These are phyloP conservation scores for Paraglomus occultum DNA, from an alignment of 192 early-diverging fungal genomes.

Conservation along the genomic window DNA sequence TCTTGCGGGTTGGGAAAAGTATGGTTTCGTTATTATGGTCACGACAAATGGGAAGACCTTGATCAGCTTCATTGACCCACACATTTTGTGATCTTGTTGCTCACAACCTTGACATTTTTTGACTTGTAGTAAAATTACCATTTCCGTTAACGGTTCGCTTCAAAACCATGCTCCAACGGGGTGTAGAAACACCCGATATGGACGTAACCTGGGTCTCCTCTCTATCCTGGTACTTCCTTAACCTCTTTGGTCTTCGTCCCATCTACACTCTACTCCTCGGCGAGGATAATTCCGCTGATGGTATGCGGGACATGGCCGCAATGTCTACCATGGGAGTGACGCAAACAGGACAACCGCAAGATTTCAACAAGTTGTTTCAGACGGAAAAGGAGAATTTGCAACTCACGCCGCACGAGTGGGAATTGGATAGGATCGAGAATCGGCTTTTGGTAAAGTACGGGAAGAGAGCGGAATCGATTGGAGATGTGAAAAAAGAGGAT, in stretches of 20 bases:
- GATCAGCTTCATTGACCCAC: background rate
- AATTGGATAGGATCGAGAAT: conserved; percentile 76
- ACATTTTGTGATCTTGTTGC: background rate
- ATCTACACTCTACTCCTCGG: conserved; percentile 92
- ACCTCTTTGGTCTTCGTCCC: conserved; percentile 90
- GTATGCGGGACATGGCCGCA: conserved; percentile 86
- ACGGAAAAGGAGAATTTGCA: conserved; percentile 85
- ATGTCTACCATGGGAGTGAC: conserved; percentile 82
- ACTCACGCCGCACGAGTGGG: conserved; percentile 79
- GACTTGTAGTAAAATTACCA: conserved; percentile 80
- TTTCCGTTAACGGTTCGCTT: conserved; percentile 96
- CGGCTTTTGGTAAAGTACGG: conserved; percentile 78
- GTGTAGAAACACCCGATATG: conserved; percentile 94
- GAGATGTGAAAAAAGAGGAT: too few species aligned
- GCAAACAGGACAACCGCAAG: conserved; percentile 72
- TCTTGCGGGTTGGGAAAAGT: background rate
- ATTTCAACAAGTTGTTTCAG: conserved; percentile 83
- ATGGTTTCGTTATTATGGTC: background rate
- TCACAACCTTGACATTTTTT: background rate
- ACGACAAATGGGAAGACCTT: background rate
- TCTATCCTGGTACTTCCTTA: conserved; percentile 98
- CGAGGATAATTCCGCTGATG: conserved; percentile 84
- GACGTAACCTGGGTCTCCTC: conserved; percentile 98
- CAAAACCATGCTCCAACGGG: conserved; percentile 97
- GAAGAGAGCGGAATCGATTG: conserved; percentile 28